A percentile compares a stretch with the other conserved stretches of the same genome.
These are phyloP conservation scores for Cladorrhinum samala DNA, from an alignment of 495 filamentous ascomycete species.

Conservation along the genomic window DNA sequence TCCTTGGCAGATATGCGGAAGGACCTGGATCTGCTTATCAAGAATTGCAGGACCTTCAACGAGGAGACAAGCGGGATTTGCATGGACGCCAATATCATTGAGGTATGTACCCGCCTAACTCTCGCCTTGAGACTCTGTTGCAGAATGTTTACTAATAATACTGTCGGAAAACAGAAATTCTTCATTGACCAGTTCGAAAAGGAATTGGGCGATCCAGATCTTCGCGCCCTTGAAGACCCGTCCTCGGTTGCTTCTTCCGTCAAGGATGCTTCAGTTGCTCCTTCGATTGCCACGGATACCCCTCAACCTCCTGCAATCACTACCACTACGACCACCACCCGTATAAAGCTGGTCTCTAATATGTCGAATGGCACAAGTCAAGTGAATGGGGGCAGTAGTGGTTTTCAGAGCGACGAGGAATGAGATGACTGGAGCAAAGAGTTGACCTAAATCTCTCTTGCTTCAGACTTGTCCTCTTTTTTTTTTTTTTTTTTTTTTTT, in stretches of 20 bases:
- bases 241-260: slow-evolving; percentile 24
- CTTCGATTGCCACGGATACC: slow-evolving; percentile 62
- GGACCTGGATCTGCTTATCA: slow-evolving; percentile 77
- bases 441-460: background rate
- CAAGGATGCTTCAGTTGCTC: slow-evolving; percentile 60
- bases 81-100: slow-evolving; percentile 86
- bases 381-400: slow-evolving; percentile 34
- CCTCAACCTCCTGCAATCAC: slow-evolving; percentile 49
- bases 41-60: slow-evolving; percentile 91
- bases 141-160: background rate
- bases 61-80: slow-evolving; percentile 89
- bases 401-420: slow-evolving; percentile 43
- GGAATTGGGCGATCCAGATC: slow-evolving; percentile 63
- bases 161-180: slow-evolving; percentile 51
- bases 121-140: background rate
- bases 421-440: slow-evolving; percentile 7
- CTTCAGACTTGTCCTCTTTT: background rate
- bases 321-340: slow-evolving; percentile 35
- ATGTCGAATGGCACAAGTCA: slow-evolving; percentile 41
- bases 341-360: slow-evolving; percentile 51
- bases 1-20: slow-evolving; percentile 70
- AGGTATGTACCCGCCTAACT: slow-evolving; percentile 50
- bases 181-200: slow-evolving; percentile 62
- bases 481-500: background rate
- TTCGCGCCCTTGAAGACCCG: slow-evolving; percentile 60